A percentile compares a stretch with the other conserved stretches of the same genome.
These are phyloP conservation scores for Epichloe aotearoae DNA, from an alignment of 2,329 filamentous ascomycete genomes.

Conservation along the genomic window DNA sequence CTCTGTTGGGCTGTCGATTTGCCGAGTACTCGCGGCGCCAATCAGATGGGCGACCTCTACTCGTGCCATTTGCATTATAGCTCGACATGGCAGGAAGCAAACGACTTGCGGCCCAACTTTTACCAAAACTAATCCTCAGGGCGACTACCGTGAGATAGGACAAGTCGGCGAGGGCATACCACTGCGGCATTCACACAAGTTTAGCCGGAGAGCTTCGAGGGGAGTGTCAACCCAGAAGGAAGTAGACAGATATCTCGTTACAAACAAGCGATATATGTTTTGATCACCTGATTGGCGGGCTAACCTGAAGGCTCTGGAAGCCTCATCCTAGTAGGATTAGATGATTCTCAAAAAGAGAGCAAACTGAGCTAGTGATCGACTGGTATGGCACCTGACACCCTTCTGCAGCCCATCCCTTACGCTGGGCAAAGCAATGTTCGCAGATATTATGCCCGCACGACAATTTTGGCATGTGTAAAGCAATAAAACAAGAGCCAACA, in stretches of 20 bases:
- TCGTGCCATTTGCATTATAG: neutral
- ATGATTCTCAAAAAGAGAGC: neutral
- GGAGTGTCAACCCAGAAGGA: neutral
- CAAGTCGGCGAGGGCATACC: neutral
- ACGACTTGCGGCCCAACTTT: neutral
- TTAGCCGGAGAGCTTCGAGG: too few species aligned
- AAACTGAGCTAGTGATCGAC: neutral
- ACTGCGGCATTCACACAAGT: too few species aligned
- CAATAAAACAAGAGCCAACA: too few species aligned
- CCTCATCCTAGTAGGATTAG: neutral
- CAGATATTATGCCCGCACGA: neutral
- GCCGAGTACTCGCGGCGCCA: neutral
- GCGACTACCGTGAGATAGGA: neutral
- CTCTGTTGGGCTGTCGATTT: neutral
- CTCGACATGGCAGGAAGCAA: neutral
- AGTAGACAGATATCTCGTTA: neutral
- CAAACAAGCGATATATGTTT: neutral
- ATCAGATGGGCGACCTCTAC: neutral
- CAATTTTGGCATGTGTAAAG: neutral
- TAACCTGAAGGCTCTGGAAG: neutral
- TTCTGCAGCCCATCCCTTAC: neutral
- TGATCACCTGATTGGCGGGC: neutral
- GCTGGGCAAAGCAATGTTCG: neutral
- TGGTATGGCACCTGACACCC: neutral
- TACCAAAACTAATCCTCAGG: neutral